These are phyloP conservation scores for Aspergillus haitiensis DNA, from an alignment of 495 filamentous ascomycete species.

Conservation along the genomic window DNA sequence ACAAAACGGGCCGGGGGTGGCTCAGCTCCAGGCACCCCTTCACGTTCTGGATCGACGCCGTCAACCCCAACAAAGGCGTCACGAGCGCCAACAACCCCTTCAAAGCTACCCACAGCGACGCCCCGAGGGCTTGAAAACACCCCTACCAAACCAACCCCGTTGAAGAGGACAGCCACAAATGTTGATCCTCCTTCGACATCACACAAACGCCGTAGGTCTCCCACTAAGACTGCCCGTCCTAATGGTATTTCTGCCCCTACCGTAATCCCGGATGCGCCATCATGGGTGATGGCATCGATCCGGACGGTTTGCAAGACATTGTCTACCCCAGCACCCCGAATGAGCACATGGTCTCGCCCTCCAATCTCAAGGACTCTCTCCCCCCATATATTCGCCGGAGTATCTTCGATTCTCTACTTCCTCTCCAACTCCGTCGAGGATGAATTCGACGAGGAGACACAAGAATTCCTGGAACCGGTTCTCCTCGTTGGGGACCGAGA, in stretches of 20 bases:
- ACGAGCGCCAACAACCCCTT: constrained; percentile 24
- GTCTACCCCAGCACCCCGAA: constrained; percentile 51
- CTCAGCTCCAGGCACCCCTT: constrained; percentile 34
- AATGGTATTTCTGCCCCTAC: constrained; percentile 31
- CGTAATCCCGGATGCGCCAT: constrained; percentile 53
- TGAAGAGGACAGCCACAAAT: constrained; percentile 37
- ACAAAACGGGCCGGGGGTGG: constrained; percentile 34
- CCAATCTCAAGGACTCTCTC: constrained; percentile 48
- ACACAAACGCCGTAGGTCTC: constrained; percentile 26
- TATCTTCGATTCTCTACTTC: constrained; percentile 54
- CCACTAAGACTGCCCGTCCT: constrained; percentile 10
- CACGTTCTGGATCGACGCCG: constrained; percentile 29
- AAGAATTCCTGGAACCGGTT: constrained; percentile 42
- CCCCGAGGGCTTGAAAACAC: constrained; percentile 42
- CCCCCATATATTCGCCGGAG: constrained; percentile 66
- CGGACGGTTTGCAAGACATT: constrained; percentile 65
- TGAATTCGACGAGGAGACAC: constrained; percentile 39
- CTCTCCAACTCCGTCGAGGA: constrained; percentile 36
- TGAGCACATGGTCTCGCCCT: constrained; percentile 46
- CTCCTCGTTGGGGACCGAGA: constrained; percentile 30
- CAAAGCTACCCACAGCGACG: constrained; percentile 32
- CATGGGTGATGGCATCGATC: constrained; percentile 66
- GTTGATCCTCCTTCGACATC: constrained; percentile 25
- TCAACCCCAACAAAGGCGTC: constrained; percentile 38
- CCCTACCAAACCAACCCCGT: constrained; percentile 43